Conservation (phyloP, 2,329 filamentous ascomycete genomes). For the Fusarium chuoi region DNA sequence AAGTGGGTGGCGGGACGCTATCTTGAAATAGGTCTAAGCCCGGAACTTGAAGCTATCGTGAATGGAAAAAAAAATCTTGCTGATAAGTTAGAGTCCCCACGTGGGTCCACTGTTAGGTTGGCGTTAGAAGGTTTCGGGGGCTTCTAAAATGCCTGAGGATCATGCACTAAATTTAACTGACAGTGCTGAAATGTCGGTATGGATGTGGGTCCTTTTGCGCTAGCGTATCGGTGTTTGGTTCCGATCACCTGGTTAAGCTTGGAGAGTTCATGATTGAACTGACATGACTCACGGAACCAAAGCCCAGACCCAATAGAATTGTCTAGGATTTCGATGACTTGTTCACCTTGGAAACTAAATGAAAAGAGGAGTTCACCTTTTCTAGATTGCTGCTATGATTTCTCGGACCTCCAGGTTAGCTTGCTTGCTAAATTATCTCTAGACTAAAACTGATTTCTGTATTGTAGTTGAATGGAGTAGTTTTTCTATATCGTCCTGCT, state of each 20-base stretch:
- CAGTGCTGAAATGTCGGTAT: not conserved
- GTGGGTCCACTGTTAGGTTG: conserved; percentile 37
- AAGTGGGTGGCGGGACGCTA: conserved; percentile 25
- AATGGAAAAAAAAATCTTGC: conserved; percentile 25
- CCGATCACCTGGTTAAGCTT: not conserved
- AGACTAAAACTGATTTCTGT: accelerated
- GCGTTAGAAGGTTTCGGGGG: not conserved
- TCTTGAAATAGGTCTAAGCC: conserved; percentile 33
- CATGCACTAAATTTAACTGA: not conserved
- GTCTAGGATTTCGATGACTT: accelerated
- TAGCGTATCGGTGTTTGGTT: not conserved
- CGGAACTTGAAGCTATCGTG: conserved; percentile 40
- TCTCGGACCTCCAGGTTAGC: not conserved
- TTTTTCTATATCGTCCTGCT: accelerated
- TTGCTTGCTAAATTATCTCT: not conserved
- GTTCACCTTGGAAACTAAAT: accelerated
- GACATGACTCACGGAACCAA: not conserved
- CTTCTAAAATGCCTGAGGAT: not conserved
- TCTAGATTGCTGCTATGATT: accelerated
- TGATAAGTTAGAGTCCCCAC: conserved; percentile 25
- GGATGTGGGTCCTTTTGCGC: not conserved
- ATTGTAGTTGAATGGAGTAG: accelerated
- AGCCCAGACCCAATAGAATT: not conserved
- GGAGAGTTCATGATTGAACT: not conserved
- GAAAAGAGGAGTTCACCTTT: not conserved